Percentiles rank a stretch among this genome's conserved stretches.
Evolutionary conservation across 2,329 filamentous ascomycete species (phyloP).

Genomic region (Fusarium dimerum): DNA sequence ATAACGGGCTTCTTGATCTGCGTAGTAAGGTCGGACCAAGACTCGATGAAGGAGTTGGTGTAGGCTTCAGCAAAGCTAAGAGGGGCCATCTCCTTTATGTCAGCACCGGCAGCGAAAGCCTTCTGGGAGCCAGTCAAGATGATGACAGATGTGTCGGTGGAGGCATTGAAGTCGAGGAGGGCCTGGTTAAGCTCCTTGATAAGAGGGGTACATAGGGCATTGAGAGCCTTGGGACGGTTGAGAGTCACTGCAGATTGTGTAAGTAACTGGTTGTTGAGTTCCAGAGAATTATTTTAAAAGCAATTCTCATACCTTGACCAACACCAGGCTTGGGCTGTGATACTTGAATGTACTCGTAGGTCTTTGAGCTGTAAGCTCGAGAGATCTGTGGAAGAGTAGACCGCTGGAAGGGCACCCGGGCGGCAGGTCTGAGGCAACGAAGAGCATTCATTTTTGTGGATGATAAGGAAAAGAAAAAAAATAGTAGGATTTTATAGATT

Average conservation of each 20-base stretch:
- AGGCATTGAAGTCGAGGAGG: slow-evolving; percentile 68
- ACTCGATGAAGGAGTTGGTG: slow-evolving; percentile 88
- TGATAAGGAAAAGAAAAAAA: slow-evolving; percentile 2
- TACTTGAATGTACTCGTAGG: slow-evolving; percentile 81
- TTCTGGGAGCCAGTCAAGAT: slow-evolving; percentile 85
- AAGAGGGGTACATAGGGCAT: slow-evolving; percentile 87
- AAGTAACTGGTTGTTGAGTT: not conserved
- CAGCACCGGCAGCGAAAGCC: slow-evolving; percentile 92
- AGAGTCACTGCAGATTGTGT: slow-evolving; percentile 68
- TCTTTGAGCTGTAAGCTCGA: slow-evolving; percentile 53
- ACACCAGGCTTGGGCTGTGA: slow-evolving; percentile 87
- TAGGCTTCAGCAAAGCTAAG: slow-evolving; percentile 89
- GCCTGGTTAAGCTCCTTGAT: slow-evolving; percentile 87
- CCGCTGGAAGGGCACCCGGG: slow-evolving; percentile 49
- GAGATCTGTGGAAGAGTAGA: slow-evolving; percentile 57
- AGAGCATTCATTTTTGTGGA: slow-evolving; percentile 54
- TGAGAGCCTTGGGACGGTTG: slow-evolving; percentile 92
- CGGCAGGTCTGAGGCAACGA: slow-evolving; percentile 60
- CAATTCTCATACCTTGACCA: slow-evolving; percentile 67
- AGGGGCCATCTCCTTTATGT: slow-evolving; percentile 98
- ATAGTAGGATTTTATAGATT: not conserved
- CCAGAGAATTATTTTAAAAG: not conserved
- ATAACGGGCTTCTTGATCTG: slow-evolving; percentile 92
- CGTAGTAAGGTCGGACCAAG: slow-evolving; percentile 84
- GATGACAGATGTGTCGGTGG: slow-evolving; percentile 71